Evolutionary conservation across 345 rosid genomes (phyloP).

Genomic region (Gossypium thurberi): DNA sequence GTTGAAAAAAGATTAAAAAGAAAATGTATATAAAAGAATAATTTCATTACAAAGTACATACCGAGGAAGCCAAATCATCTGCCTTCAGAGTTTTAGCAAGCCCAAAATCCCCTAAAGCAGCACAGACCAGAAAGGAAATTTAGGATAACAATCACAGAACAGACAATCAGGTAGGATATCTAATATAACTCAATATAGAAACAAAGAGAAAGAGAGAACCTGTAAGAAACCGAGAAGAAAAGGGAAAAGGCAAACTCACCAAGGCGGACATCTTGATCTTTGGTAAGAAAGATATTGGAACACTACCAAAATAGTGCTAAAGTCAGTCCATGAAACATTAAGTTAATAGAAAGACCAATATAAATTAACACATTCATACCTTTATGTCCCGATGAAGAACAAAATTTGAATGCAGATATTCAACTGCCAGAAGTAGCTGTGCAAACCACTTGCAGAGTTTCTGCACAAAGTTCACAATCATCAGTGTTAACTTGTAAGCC

Average conservation of each 20-base stretch:
- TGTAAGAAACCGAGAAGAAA: neutral
- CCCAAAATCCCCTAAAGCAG: conserved; percentile 85
- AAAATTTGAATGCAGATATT: conserved; percentile 88
- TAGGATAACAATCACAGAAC: neutral
- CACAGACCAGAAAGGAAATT: conserved; percentile 13
- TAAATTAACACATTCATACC: conserved; percentile 32
- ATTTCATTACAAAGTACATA: conserved; percentile 27
- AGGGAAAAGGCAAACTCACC: conserved; percentile 40
- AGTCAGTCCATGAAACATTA: conserved; percentile 25
- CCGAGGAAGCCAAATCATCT: conserved; percentile 95
- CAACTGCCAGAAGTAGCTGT: conserved; percentile 83
- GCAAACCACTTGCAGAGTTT: conserved; percentile 98
- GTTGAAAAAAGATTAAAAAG: neutral
- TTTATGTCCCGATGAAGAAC: conserved; percentile 95
- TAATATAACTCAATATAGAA: neutral
- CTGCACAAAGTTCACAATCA: conserved; percentile 29
- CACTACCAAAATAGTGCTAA: conserved; percentile 47
- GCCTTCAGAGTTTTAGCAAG: conserved; percentile 94
- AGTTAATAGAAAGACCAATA: conserved; percentile 15
- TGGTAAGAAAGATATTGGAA: conserved; percentile 94
- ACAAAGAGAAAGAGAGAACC: conserved; percentile 1
- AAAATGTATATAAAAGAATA: neutral
- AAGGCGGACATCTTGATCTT: conserved; percentile 89
- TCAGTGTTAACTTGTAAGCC: conserved; percentile 1
- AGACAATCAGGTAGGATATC: neutral